Percentiles rank a stretch among this genome's conserved stretches.
phyloP scores from a whole-genome alignment of 768 basidiomycete species.

The Termitomyces sp. region DNA sequence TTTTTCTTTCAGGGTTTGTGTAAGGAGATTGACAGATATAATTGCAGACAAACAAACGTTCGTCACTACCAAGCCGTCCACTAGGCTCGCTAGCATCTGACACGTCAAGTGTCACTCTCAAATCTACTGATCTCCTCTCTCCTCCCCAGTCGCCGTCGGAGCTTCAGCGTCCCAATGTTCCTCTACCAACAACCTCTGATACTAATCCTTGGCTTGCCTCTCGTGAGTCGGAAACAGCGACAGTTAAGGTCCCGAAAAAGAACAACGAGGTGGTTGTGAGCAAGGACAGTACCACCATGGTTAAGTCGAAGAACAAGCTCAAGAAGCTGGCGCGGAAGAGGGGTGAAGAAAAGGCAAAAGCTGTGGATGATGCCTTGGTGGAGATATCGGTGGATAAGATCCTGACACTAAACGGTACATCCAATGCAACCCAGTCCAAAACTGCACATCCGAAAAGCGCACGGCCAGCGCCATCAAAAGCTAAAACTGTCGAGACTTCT shows the following conservation, averaged over 20 bases:
- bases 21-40: not conserved
- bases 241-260: conserved; percentile 55
- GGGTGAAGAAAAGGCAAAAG: conserved; percentile 54
- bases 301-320: conserved; percentile 73
- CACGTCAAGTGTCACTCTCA: conserved; percentile 67
- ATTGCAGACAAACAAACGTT: conserved; percentile 18
- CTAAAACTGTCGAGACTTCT: conserved; percentile 22
- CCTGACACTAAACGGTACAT: conserved; percentile 30
- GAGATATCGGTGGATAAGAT: conserved; percentile 68
- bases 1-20: not conserved
- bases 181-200: conserved; percentile 18
- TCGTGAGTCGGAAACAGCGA: conserved; percentile 21
- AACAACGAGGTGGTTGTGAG: conserved; percentile 70
- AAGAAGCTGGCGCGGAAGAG: conserved; percentile 61
- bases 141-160: conserved; percentile 32
- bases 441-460: conserved; percentile 9
- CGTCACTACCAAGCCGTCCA: conserved; percentile 15
- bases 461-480: conserved; percentile 28
- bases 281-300: conserved; percentile 56
- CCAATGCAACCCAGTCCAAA: conserved; percentile 41
- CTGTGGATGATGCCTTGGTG: conserved; percentile 71
- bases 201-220: conserved; percentile 82
- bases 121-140: conserved; percentile 50
- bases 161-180: conserved; percentile 11
- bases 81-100: conserved; percentile 41